Conservation (phyloP, 2,329 filamentous ascomycete species). For the Phyllosticta ampelicida region DNA sequence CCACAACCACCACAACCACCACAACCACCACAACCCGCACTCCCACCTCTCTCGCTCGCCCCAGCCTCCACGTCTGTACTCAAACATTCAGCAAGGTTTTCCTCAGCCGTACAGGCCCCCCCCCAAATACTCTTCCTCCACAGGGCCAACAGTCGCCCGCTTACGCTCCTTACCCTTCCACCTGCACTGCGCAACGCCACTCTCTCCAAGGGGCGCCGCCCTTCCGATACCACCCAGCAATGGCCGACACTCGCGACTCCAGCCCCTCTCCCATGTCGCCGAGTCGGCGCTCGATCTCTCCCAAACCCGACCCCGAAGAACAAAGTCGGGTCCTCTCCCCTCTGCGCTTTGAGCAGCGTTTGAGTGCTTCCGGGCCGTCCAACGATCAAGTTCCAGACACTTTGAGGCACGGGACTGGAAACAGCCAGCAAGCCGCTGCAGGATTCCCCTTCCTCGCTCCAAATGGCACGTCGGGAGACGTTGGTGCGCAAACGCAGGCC, state of each 20-base stretch:
- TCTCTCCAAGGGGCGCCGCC: not conserved
- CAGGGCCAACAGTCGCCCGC: no score
- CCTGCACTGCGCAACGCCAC: not conserved
- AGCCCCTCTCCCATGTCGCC: conserved; percentile 19
- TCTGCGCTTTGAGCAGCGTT: conserved; percentile 17
- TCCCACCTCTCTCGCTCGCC: no score
- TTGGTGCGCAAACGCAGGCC: not conserved
- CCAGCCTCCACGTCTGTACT: no score
- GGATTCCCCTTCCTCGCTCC: conserved; percentile 6
- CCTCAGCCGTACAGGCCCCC: no score
- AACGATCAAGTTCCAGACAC: not conserved
- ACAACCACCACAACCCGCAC: no score
- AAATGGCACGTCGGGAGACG: conserved; percentile 4
- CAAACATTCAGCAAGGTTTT: no score
- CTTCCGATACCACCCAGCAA: conserved; percentile 10
- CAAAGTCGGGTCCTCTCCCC: conserved; percentile 17
- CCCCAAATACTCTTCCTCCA: no score
- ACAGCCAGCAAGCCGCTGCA: not conserved
- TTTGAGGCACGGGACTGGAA: not conserved
- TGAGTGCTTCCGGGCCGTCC: conserved; percentile 8
- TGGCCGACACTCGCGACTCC: conserved; percentile 21
- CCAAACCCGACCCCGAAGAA: conserved; percentile 14
- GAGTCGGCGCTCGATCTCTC: conserved; percentile 18
- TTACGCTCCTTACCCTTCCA: no score
- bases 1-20: no score